Evolutionary conservation across 1,284 basidiomycete species (phyloP).

Genomic region (Pisolithus thermaeus): DNA sequence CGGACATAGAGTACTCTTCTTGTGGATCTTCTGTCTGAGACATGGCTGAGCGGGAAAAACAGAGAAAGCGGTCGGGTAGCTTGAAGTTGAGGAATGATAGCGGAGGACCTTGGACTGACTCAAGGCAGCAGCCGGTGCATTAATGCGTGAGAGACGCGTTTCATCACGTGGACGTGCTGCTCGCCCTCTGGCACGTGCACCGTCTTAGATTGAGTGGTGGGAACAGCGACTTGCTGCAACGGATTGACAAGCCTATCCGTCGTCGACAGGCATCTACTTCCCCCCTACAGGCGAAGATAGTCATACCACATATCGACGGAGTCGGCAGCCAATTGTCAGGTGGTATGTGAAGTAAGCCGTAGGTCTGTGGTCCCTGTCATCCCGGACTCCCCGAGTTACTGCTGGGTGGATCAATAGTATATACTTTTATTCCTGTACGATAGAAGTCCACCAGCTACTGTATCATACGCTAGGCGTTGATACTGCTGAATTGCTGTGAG

Average conservation of each 20-base stretch:
- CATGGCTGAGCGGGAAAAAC: constrained; percentile 16
- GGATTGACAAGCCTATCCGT: background rate
- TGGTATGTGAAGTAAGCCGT: too few species aligned
- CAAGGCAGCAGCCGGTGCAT: background rate
- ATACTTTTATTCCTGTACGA: too few species aligned
- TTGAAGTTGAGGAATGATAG: background rate
- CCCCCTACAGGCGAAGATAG: too few species aligned
- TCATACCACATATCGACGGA: too few species aligned
- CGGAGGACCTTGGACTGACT: background rate
- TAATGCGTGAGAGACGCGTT: constrained; percentile 17
- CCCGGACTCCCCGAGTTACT: too few species aligned
- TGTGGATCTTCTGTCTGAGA: constrained; percentile 50
- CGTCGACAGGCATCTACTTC: too few species aligned
- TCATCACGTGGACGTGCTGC: constrained; percentile 26
- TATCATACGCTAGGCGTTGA: too few species aligned
- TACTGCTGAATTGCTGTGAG: too few species aligned
- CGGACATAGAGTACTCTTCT: constrained; percentile 58
- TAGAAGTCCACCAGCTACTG: too few species aligned
- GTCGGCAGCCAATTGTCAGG: too few species aligned
- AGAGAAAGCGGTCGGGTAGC: background rate
- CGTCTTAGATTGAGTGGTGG: background rate
- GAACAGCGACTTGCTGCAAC: background rate
- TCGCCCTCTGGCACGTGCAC: constrained; percentile 7
- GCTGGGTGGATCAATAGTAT: too few species aligned
- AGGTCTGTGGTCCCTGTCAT: too few species aligned